Percentiles rank a stretch among this genome's conserved stretches.
These are phyloP conservation scores for Pseudogymnoascus sp. DNA, from an alignment of 2,329 filamentous ascomycete species.

Conservation along the genomic window DNA sequence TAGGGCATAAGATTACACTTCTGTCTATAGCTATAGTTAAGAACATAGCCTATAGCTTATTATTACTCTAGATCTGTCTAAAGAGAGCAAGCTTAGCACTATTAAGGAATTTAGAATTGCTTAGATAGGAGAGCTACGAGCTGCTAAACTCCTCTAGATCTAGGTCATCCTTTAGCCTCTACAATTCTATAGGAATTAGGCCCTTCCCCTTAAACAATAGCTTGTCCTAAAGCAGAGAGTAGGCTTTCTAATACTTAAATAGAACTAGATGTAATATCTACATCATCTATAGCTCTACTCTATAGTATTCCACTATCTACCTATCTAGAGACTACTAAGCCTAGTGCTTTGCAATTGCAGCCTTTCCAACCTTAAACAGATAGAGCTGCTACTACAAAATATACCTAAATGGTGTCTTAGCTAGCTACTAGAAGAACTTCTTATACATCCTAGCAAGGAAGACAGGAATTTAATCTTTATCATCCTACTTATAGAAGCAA, in stretches of 20 bases:
- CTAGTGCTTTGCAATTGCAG: slow-evolving; percentile 12
- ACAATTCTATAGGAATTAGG: slow-evolving; percentile 11
- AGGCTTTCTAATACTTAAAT: slow-evolving; percentile 12
- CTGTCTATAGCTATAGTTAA: slow-evolving; percentile 7
- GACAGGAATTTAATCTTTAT: slow-evolving; percentile 11
- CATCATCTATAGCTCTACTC: not conserved
- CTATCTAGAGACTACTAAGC: slow-evolving; percentile 11
- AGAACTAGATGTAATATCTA: slow-evolving; percentile 12
- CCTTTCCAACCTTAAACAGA: not conserved
- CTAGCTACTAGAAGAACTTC: slow-evolving; percentile 13
- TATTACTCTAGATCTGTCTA: not conserved
- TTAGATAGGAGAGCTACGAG: slow-evolving; percentile 11
- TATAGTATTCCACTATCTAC: not conserved
- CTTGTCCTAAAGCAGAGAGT: slow-evolving; percentile 13
- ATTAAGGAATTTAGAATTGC: slow-evolving; percentile 13
- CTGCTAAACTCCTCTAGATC: slow-evolving; percentile 11
- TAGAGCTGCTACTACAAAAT: slow-evolving; percentile 13
- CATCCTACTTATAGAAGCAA: slow-evolving; percentile 13
- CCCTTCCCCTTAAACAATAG: slow-evolving; percentile 9
- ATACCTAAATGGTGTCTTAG: slow-evolving; percentile 13
- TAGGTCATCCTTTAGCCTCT: slow-evolving; percentile 13
- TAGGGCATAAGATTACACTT: not conserved
- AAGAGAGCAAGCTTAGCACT: slow-evolving; percentile 9
- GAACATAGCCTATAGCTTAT: slow-evolving; percentile 13
- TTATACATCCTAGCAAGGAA: slow-evolving; percentile 13